Percentiles rank a stretch among this genome's conserved stretches.
phyloP scores from a whole-genome alignment of 257 asterid genomes.

The Capsicum rhomboideum region DNA sequence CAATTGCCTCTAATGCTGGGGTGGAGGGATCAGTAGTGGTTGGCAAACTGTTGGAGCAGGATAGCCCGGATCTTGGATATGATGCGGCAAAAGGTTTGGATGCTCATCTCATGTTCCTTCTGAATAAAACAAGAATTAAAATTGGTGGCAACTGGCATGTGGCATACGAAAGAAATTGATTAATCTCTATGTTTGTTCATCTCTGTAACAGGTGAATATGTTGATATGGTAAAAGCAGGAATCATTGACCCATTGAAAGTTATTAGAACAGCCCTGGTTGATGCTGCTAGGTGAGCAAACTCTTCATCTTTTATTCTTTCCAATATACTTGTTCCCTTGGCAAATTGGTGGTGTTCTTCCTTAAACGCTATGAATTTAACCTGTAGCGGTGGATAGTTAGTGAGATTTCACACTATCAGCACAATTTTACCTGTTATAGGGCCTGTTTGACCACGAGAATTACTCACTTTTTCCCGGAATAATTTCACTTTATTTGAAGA shows the following conservation, averaged over 20 bases:
- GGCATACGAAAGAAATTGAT: not conserved
- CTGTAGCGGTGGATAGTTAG: too few relatives aligned
- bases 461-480: too few relatives aligned
- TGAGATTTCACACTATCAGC: too few relatives aligned
- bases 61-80: constrained; percentile 42
- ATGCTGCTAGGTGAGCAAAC: constrained; percentile 48
- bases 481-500: too few relatives aligned
- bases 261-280: constrained; percentile 53
- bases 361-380: not conserved
- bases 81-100: constrained; percentile 52
- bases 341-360: not conserved
- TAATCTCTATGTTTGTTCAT: not conserved
- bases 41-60: constrained; percentile 46
- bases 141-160: not conserved
- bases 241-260: constrained; percentile 63
- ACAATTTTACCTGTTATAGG: too few relatives aligned
- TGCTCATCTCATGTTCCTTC: not conserved
- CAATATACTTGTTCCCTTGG: not conserved
- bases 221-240: constrained; percentile 51
- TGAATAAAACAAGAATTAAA: not conserved
- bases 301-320: not conserved
- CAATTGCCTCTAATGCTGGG: constrained; percentile 51
- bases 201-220: constrained; percentile 41
- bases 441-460: too few relatives aligned
- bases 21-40: constrained; percentile 32